Base-by-base conservation (phyloP, 108 stramenopile genomes). In the Pseudonitzschia multistriata region DNA sequence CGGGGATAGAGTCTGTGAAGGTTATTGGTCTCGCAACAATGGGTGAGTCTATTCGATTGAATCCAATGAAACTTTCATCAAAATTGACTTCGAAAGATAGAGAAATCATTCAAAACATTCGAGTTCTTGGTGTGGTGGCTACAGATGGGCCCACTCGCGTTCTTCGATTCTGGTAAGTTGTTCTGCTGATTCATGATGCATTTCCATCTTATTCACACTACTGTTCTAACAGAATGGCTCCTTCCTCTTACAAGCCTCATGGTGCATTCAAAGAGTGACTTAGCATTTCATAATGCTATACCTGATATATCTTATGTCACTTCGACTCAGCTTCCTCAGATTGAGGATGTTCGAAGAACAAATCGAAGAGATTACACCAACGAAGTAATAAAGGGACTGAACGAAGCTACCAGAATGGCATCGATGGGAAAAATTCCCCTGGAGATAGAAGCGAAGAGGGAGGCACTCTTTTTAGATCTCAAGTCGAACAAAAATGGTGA, bases 141-240 rank as follows among this genome's bases (percentile, higher is more conserved):
- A 83, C 74, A 10, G 86, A 90, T 69, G 89, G 89, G n/a, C 89
- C 89, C 40, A 90, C 89, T 5, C 62, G 85, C 3, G 83, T 85
- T 2, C 61, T 87, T 36, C 70, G 71, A 55, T 78, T 90, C 29
- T 30, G 40, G 72, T 81, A 74, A 73, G 76, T 72, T 63, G 33
- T 45, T 47, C 28, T 35, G 29, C 34, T 50, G 17, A 5, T 42
- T 10, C 3, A 29, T 31, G 40, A 33, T 40, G 15, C 34, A 2
- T 37, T 10, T 22, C 29, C 37, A 40, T 62, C 61, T 17, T 52
- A 15, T 4, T 31, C 15, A 1, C 13, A 4, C 15, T 13, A 35
- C 29, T n/a, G 3, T 19, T 35, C 57, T 59, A 7, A 33, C 57
- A 35, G 7, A 8, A 0, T n/a, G 7, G 7, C 19, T 35, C 22